Evolutionary conservation across 1,284 basidiomycete genomes (phyloP).

Genomic region (Cryptococcus maquisensis): DNA sequence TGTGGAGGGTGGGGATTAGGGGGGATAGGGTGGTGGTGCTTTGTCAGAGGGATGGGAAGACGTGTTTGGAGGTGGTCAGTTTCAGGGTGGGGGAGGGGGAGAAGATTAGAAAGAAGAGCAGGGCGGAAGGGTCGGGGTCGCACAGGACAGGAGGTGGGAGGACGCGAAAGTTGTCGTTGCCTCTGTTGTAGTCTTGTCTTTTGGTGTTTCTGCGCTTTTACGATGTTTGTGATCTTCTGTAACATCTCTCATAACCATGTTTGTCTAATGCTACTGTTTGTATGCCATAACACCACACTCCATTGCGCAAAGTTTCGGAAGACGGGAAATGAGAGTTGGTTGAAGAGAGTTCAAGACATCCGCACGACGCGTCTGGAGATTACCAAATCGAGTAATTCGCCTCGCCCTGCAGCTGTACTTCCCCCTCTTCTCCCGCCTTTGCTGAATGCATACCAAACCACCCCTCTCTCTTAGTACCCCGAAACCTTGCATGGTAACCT

Average conservation of each 20-base stretch:
- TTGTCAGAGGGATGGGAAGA: slow-evolving; percentile 76
- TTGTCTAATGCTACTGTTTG: too few species aligned
- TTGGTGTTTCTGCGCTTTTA: not conserved
- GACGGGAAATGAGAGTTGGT: too few species aligned
- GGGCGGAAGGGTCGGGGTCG: not conserved
- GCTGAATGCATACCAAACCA: too few species aligned
- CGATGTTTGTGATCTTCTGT: not conserved
- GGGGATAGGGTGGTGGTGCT: slow-evolving; percentile 76
- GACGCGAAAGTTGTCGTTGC: not conserved
- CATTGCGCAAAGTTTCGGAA: too few species aligned
- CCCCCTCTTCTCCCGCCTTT: too few species aligned
- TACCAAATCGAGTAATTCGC: too few species aligned
- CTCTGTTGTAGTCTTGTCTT: not conserved
- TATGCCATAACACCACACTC: too few species aligned
- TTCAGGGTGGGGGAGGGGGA: slow-evolving; percentile 42
- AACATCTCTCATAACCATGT: not conserved
- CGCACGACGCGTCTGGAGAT: too few species aligned
- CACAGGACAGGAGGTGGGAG: not conserved
- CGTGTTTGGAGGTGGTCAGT: slow-evolving; percentile 72
- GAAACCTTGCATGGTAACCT: too few species aligned
- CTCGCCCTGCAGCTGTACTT: too few species aligned
- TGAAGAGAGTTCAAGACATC: too few species aligned
- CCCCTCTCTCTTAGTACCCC: too few species aligned
- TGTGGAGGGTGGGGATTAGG: slow-evolving; percentile 82
- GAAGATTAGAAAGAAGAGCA: not conserved